Conservation (phyloP, 2,329 filamentous ascomycete species). For the Thelonectria rubi region DNA sequence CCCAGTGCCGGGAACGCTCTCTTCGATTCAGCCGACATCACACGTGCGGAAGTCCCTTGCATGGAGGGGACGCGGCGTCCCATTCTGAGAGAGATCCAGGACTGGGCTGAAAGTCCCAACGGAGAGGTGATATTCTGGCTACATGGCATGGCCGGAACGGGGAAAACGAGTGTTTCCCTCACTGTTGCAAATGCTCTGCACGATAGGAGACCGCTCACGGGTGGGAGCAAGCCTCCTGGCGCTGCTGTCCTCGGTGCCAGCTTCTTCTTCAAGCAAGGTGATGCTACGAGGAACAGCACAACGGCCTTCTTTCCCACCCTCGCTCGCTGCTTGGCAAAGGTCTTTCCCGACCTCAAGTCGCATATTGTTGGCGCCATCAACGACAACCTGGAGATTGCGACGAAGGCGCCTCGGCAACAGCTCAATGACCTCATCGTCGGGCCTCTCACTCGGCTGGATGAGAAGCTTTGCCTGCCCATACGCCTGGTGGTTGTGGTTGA, state of each 20-base stretch:
- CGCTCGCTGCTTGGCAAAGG: slow-evolving; percentile 5
- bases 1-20: neutral
- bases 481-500: slow-evolving; percentile 16
- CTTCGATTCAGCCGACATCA: neutral
- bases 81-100: slow-evolving; percentile 13
- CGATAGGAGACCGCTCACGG: neutral
- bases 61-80: slow-evolving; percentile 12
- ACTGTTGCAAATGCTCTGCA: slow-evolving; percentile 21
- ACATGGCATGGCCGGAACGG: slow-evolving; percentile 23
- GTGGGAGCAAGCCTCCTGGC: neutral
- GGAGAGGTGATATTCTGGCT: slow-evolving; percentile 20
- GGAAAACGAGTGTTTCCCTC: slow-evolving; percentile 19
- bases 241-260: slow-evolving; percentile 11
- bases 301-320: slow-evolving; percentile 10
- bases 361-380: slow-evolving; percentile 1
- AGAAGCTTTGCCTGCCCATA: neutral
- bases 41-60: slow-evolving; percentile 6
- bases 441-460: neutral
- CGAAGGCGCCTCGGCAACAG: slow-evolving; percentile 4
- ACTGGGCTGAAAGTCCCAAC: slow-evolving; percentile 14
- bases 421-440: slow-evolving; percentile 3
- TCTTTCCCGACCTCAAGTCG: neutral
- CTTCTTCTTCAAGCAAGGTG: slow-evolving; percentile 25
- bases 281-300: slow-evolving; percentile 16
- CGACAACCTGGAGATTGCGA: slow-evolving; percentile 4